phyloP scores from a whole-genome alignment of 2,329 filamentous ascomycete species.

The Botrytis pseudocinerea region DNA sequence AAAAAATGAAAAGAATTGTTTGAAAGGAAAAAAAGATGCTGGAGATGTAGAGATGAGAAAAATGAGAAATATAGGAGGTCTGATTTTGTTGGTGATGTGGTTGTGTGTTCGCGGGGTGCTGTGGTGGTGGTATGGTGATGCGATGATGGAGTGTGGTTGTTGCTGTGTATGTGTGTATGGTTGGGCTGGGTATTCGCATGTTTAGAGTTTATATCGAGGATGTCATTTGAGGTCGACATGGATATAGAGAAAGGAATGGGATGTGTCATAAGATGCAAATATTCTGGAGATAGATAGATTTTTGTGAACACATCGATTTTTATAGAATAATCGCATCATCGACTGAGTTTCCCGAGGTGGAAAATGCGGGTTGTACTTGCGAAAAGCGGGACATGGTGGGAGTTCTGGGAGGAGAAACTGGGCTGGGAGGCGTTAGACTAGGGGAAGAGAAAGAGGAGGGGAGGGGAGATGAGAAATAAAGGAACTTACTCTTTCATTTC shows the following conservation, averaged over 20 bases:
- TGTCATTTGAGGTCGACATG: too few relatives aligned
- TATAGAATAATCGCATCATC: neutral
- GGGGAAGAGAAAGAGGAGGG: neutral
- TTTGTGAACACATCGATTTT: too few relatives aligned
- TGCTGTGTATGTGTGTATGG: too few relatives aligned
- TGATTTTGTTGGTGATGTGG: too few relatives aligned
- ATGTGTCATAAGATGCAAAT: too few relatives aligned
- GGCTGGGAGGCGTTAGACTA: neutral
- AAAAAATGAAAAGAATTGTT: neutral
- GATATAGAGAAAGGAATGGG: too few relatives aligned
- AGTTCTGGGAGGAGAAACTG: neutral
- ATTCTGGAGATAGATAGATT: too few relatives aligned
- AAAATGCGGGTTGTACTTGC: neutral
- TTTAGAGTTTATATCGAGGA: too few relatives aligned
- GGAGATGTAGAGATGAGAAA: neutral
- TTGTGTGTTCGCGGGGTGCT: too few relatives aligned
- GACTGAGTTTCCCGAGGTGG: neutral
- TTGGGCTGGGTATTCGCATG: too few relatives aligned
- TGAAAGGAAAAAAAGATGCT: neutral
- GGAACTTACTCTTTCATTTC: neutral
- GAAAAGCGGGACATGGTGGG: neutral
- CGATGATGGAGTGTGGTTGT: too few relatives aligned
- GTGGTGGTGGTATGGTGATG: too few relatives aligned
- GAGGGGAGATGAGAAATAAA: neutral
- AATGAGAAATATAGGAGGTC: neutral